Base-by-base conservation (phyloP, 225 moss, liverwort and hornwort genomes). In the Marchantia polymorpha region DNA sequence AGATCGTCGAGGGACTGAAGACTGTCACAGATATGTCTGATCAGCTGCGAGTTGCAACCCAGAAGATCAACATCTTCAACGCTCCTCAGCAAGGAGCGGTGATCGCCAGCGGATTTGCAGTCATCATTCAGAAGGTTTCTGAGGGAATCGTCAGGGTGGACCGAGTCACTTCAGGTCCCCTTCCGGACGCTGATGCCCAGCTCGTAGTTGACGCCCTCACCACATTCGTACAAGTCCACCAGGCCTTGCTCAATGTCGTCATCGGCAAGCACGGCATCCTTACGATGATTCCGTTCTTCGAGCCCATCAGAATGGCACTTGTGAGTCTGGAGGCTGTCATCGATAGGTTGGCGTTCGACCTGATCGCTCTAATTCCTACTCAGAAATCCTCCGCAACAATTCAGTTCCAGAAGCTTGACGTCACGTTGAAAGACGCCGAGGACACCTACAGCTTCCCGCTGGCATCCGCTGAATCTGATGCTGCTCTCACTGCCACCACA, bases 131-230 rank as follows among this genome's bases (percentile, higher is more conserved):
- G 0, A 82, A 73, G 72, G 26, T 87, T 52, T 16, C 64, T 8
- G 72, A 74, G 7, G 59, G 59, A 60, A 80, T 74, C 13, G 17
- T 52, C 39, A 39, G 39, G 39, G 39, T 39, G 39, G 39, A 39
- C 39, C 39, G 39, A 39, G 79, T 78, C 7, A 80, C 83, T 1
- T 64, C 31, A 15, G 77, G 77, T 64, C 59, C 79, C 3, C 82
- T 87, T 2, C 27, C 30, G 0, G 80, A 86, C 46, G 76, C 12
- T 61, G 83, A 83, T 29, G 86, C 81, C n/a, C 8, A 59, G 83
- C 76, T 83, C 70, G 81, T 88, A 6, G 83, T 85, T 78, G 22
- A 74, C 7, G 47, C 64, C 12, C 39, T 39, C 3, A 39, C 39
- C 39, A 39, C 39, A 39, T 39, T 39, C 39, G 39, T 39, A 5